Conservation (phyloP, 176 grass and related monocot species). For the Coix lacrymajobi region DNA sequence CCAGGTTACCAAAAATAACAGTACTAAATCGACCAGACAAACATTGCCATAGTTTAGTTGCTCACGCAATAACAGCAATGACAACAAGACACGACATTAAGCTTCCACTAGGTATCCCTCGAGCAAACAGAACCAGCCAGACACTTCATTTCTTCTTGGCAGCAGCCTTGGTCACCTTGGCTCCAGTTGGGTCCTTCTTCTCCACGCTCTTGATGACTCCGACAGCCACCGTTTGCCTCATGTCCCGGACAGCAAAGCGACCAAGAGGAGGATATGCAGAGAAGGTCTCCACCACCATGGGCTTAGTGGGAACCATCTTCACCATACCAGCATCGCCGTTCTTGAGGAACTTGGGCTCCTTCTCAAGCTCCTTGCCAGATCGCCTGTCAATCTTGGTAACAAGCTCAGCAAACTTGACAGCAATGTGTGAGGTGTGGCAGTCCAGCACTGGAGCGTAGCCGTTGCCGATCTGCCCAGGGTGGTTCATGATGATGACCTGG, state of each 20-base stretch:
- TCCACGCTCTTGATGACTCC: conserved; percentile 80
- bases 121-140: background rate
- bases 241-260: conserved; percentile 77
- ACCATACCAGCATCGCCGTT: conserved; percentile 85
- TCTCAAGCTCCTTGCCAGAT: conserved; percentile 91
- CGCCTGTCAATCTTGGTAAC: conserved; percentile 82
- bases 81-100: no score
- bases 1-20: no score
- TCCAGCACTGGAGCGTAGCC: conserved; percentile 83
- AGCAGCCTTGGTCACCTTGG: conserved; percentile 85
- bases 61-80: no score
- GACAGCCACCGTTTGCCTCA: conserved; percentile 76
- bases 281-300: conserved; percentile 92
- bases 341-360: conserved; percentile 89
- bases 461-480: conserved; percentile 90
- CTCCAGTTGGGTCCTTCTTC: conserved; percentile 75
- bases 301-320: conserved; percentile 96
- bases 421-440: conserved; percentile 96
- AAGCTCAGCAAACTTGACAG: conserved; percentile 88
- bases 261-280: conserved; percentile 64
- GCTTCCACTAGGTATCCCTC: background rate
- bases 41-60: background rate
- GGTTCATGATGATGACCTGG: conserved; percentile 98
- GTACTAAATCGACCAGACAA: background rate
- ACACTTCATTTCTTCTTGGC: conserved; percentile 80